Conservation (phyloP, 169 alveolate species). For the Plasmodium vinckei region DNA sequence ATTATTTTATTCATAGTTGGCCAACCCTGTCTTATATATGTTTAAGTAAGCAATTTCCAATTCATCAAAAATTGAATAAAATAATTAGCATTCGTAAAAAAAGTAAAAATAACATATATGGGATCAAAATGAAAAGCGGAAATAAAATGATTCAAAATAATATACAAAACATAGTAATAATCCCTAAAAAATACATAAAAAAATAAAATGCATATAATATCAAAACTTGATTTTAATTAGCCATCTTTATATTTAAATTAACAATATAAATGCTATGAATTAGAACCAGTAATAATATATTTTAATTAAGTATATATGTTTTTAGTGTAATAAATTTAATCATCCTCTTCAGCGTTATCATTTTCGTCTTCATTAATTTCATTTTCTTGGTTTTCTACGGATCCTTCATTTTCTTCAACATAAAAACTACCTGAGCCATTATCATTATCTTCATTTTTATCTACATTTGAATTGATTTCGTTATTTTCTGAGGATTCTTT, state of each 20-base stretch:
- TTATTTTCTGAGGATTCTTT: conserved; percentile 12
- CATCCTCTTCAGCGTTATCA: conserved; percentile 15
- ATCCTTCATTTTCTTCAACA: conserved; percentile 49
- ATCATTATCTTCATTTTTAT: conserved; percentile 37
- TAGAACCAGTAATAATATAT: neutral
- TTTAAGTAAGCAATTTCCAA: too few relatives aligned
- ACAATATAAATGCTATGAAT: neutral
- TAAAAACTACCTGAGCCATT: conserved; percentile 49
- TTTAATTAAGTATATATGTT: neutral
- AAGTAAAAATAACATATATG: too few relatives aligned
- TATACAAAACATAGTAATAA: too few relatives aligned
- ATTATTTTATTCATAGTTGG: too few relatives aligned
- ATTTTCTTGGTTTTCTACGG: conserved; percentile 36
- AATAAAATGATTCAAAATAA: too few relatives aligned
- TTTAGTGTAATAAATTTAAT: too few relatives aligned
- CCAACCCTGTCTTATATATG: too few relatives aligned
- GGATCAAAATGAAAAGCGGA: too few relatives aligned
- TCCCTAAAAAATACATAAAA: too few relatives aligned
- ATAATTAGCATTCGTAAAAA: too few relatives aligned
- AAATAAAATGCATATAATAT: too few relatives aligned
- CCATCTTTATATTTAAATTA: conserved; percentile 3
- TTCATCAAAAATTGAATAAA: too few relatives aligned
- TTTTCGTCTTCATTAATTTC: conserved; percentile 38
- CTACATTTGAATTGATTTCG: conserved; percentile 8
- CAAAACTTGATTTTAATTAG: neutral